Evolutionary conservation across 163 green algal genomes (phyloP).

Genomic region (Chlorella variabilis): DNA sequence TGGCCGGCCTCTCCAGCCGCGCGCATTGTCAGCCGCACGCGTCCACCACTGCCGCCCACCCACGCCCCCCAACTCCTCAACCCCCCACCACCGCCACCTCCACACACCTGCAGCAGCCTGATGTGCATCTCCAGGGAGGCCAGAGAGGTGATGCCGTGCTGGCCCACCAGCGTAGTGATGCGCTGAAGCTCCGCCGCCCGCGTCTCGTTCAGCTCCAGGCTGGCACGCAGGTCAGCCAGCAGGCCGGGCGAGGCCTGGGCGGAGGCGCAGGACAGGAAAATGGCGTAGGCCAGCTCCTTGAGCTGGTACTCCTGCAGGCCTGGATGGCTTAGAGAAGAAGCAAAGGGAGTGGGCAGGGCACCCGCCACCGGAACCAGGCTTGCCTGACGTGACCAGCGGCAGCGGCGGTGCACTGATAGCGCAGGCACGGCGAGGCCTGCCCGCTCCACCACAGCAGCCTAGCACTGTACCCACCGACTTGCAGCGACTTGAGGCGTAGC

Average conservation of each 20-base stretch:
- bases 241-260: slow-evolving; percentile 21
- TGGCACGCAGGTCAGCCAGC: slow-evolving; percentile 24
- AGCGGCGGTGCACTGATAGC: too few relatives aligned
- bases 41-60: too few relatives aligned
- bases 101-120: slow-evolving; percentile 47
- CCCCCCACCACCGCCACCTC: too few relatives aligned
- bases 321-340: neutral
- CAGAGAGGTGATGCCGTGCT: neutral
- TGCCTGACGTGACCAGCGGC: too few relatives aligned
- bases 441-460: neutral
- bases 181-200: slow-evolving; percentile 42
- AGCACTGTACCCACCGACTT: neutral
- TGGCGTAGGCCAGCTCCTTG: slow-evolving; percentile 55
- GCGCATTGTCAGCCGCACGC: too few relatives aligned
- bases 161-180: slow-evolving; percentile 23
- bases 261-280: slow-evolving; percentile 50
- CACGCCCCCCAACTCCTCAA: neutral
- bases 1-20: neutral
- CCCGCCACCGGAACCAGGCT: too few relatives aligned
- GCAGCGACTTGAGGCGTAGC: slow-evolving; percentile 19
- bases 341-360: neutral
- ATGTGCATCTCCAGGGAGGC: slow-evolving; percentile 50
- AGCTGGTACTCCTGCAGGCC: slow-evolving; percentile 57
- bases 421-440: neutral
- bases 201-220: slow-evolving; percentile 47